A percentile compares a stretch with the other conserved stretches of the same genome.
Conservation (phyloP, 108 stramenopile genomes). For the Cyclotella atomus region DNA sequence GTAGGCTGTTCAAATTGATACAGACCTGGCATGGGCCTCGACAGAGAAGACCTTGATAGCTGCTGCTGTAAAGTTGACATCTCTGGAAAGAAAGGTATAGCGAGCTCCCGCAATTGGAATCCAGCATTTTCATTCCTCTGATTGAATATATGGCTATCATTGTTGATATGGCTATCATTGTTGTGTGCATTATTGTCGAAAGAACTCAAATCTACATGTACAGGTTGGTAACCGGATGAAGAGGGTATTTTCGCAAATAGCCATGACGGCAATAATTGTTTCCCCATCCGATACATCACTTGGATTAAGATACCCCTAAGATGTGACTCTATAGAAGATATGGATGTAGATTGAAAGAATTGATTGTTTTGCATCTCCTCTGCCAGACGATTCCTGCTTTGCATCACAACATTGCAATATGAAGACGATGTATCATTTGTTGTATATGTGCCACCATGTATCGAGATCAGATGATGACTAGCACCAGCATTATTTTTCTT, state of each 20-base stretch:
- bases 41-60: constrained; percentile 28
- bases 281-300: constrained; percentile 14
- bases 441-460: constrained; percentile 22
- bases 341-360: not conserved
- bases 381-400: constrained; percentile 26
- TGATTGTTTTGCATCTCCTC: constrained; percentile 8
- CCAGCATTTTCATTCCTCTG: not conserved
- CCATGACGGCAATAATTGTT: constrained; percentile 18
- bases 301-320: constrained; percentile 12
- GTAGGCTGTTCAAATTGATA: constrained; percentile 24
- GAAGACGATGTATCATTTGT: not conserved
- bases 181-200: not conserved
- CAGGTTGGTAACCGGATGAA: not conserved
- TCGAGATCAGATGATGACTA: constrained; percentile 21
- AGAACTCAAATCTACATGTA: constrained; percentile 17
- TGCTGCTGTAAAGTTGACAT: constrained; percentile 11
- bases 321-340: constrained; percentile 20
- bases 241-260: constrained; percentile 14
- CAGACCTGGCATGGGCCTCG: constrained; percentile 36
- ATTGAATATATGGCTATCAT: not conserved
- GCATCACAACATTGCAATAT: constrained; percentile 2
- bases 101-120: constrained; percentile 32
- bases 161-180: not conserved
- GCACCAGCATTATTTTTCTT: constrained; percentile 3
- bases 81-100: constrained; percentile 40